Evolutionary conservation across 2,329 filamentous ascomycete species (phyloP), one percentile per base, ranked within the genome.

Genomic region (Teratosphaeria zuluensis): DNA sequence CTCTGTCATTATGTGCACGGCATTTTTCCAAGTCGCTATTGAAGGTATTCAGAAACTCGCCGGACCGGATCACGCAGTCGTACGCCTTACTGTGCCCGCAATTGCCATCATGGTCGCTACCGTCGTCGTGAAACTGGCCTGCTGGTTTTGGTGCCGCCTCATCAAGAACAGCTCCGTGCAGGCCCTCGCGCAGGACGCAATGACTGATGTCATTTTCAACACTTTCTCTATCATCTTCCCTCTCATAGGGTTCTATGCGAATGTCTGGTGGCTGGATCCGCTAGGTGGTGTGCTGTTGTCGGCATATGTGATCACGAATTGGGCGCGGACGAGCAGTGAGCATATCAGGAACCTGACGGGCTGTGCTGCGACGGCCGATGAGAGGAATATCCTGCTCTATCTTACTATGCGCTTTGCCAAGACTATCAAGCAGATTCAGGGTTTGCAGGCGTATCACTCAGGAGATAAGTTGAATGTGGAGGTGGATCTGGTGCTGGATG

Each of bases 401-500:
- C 81, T 95, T 65, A 94, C 91, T 1, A 95, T 96, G 88, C 87
- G 92, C 21, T 96, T 96, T 70, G 91, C 91, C 53, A 90, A 88
- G 65, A 88, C 88, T 12, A 95, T 96, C 69, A 85, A 84, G 68
- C 86, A 90, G 70, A 94, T 95, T 61, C 90, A 94, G 70, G 90
- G 90, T 33, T 76, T 94, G 58, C 86, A 91, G 65, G 90, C 90
- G 1, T 95, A 94, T 70, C 90, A 95, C 68, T 85, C 86, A 0
- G 90, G 90, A 30, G 90, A 94, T 72, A 92, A 91, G 77, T 80
- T 94, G 59, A 91, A 90, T 63, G 88, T 92, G 30, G 84, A 87
- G 67, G 89, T 92, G 11, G 90, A 95, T 71, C 88, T 94, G 63
- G 88, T 95, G 35, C 80, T 95, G 51, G 89, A 91, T 62, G 86